phyloP scores from a whole-genome alignment of 495 filamentous ascomycete species.

The Gamarada debralockiae region DNA sequence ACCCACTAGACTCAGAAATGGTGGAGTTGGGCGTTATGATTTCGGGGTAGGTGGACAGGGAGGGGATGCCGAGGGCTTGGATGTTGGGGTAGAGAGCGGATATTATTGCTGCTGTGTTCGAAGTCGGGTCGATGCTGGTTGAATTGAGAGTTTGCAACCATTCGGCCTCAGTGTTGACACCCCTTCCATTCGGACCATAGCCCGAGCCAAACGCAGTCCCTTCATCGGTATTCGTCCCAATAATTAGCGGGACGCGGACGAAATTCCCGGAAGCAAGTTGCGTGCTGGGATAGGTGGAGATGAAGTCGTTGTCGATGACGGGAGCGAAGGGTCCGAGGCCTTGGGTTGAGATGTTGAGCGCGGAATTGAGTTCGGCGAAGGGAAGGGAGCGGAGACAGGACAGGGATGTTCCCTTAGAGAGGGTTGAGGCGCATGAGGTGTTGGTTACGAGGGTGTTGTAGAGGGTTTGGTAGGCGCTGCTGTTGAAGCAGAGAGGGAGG shows the following conservation, averaged over 20 bases:
- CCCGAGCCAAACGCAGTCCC: slow-evolving; percentile 42
- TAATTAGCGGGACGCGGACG: slow-evolving; percentile 48
- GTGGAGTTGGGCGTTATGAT: background rate
- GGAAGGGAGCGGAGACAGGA: slow-evolving; percentile 17
- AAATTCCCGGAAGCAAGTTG: slow-evolving; percentile 39
- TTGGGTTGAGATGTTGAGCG: slow-evolving; percentile 41
- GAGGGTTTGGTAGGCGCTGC: slow-evolving; percentile 32
- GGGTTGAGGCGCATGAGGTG: slow-evolving; percentile 34
- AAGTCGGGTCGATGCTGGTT: slow-evolving; percentile 19
- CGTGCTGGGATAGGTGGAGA: slow-evolving; percentile 25
- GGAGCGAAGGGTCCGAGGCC: slow-evolving; percentile 24
- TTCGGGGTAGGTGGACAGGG: slow-evolving; percentile 30
- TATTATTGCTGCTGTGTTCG: slow-evolving; percentile 23
- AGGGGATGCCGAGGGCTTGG: slow-evolving; percentile 15
- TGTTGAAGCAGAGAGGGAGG: slow-evolving; percentile 14
- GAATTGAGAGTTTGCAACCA: slow-evolving; percentile 31
- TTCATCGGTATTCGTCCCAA: slow-evolving; percentile 60
- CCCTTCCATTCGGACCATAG: slow-evolving; percentile 15
- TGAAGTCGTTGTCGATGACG: slow-evolving; percentile 42
- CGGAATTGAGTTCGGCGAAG: slow-evolving; percentile 41
- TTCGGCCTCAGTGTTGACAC: slow-evolving; percentile 42
- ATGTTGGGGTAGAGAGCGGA: slow-evolving; percentile 31
- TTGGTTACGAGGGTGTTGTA: slow-evolving; percentile 39
- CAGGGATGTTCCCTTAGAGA: slow-evolving; percentile 40
- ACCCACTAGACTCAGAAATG: slow-evolving; percentile 15